Percentiles rank a stretch among this genome's conserved stretches.
These are phyloP conservation scores for Croton setiger DNA, from an alignment of 441 rosid genomes.

Conservation along the genomic window DNA sequence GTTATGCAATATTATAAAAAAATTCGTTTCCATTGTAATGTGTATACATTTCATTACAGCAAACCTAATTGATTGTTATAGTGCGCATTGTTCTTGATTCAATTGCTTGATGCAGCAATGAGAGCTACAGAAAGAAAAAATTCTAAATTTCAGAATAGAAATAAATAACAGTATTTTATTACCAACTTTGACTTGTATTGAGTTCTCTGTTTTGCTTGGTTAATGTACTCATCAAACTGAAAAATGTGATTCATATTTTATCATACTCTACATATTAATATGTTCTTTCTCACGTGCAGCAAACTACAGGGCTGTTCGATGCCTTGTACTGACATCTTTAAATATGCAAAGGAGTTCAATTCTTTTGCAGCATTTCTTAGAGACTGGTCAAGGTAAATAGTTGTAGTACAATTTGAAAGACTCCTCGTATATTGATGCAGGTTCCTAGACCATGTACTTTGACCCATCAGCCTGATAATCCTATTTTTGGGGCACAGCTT, in stretches of 20 bases:
- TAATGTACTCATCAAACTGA: too few relatives aligned
- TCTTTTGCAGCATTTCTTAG: slow-evolving; percentile 61
- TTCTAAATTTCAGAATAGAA: background rate
- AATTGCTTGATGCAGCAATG: background rate
- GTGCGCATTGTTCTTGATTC: background rate
- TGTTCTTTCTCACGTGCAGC: slow-evolving; percentile 39
- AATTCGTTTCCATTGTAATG: too few relatives aligned
- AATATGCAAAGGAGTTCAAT: slow-evolving; percentile 76
- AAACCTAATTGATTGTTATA: too few relatives aligned
- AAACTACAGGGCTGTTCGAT: slow-evolving; percentile 89
- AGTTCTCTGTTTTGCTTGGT: background rate
- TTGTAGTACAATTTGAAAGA: background rate
- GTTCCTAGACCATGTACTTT: background rate
- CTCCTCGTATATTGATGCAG: background rate
- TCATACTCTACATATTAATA: background rate
- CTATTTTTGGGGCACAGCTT: background rate
- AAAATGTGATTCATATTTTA: background rate
- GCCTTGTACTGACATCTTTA: slow-evolving; percentile 78
- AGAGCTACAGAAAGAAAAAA: background rate
- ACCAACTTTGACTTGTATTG: background rate
- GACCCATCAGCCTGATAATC: background rate
- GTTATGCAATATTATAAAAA: too few relatives aligned
- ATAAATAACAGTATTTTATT: background rate
- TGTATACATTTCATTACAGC: too few relatives aligned
- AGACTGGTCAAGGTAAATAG: slow-evolving; percentile 65